Conservation (phyloP, 2,329 filamentous ascomycete genomes). For the Claviceps sorghi region DNA sequence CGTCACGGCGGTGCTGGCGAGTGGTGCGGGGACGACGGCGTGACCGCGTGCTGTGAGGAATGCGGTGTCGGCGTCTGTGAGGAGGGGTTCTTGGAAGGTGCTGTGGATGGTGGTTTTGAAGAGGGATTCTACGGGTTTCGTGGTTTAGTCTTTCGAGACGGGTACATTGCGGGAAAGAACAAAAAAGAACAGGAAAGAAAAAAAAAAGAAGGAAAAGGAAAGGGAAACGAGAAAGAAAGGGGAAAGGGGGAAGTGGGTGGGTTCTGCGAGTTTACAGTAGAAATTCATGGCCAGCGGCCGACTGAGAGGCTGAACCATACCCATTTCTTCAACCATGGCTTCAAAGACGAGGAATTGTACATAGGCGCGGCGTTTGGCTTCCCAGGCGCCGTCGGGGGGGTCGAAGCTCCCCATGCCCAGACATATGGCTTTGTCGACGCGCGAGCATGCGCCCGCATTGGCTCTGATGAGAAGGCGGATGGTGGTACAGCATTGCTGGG, state of each 20-base stretch:
- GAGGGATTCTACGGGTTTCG: not conserved
- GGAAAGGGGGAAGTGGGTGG: not conserved
- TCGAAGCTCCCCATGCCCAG: constrained; percentile 42
- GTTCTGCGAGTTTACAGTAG: too few relatives aligned
- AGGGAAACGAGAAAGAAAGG: too few relatives aligned
- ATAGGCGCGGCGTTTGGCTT: constrained; percentile 31
- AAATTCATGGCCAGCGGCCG: too few relatives aligned
- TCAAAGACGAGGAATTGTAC: constrained; percentile 40
- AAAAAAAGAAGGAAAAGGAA: not conserved
- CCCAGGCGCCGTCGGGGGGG: constrained; percentile 30
- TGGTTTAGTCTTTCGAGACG: not conserved
- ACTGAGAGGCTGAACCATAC: constrained; percentile 14
- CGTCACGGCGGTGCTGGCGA: constrained; percentile 35
- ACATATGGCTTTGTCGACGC: constrained; percentile 31
- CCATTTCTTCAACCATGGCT: constrained; percentile 28
- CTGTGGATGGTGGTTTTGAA: constrained; percentile 22
- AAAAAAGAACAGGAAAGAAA: not conserved
- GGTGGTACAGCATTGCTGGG: constrained; percentile 12
- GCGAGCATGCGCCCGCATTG: constrained; percentile 9
- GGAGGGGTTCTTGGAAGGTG: constrained; percentile 40
- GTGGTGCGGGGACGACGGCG: constrained; percentile 33
- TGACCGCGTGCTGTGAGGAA: constrained; percentile 44
- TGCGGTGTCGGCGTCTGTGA: constrained; percentile 30
- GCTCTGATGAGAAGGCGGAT: constrained; percentile 21
- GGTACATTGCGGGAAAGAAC: not conserved